Evolutionary conservation across 2,329 filamentous ascomycete genomes (phyloP), one percentile per base, ranked within the genome.

Genomic region (Zymoseptoria tritici): DNA sequence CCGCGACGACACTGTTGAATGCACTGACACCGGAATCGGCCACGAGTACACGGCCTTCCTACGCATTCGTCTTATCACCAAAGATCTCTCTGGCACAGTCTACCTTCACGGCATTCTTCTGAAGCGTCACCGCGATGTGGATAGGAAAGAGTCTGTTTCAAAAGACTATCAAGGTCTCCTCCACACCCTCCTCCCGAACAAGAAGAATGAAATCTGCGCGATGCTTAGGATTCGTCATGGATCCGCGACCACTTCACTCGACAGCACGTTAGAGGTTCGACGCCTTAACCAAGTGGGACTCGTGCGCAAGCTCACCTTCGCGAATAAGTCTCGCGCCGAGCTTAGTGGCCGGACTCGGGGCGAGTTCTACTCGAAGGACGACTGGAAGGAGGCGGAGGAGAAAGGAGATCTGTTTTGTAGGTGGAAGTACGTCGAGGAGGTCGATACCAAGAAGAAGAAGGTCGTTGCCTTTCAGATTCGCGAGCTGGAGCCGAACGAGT

Each of bases 271-370:
- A 9, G 29, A 55, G 2, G 36, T 49, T 3, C 54, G 55, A 19
- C 51, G 71, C 0, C 58, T 80, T 0, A 55, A 64, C 16, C 42
- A 60, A n/a, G 57, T 61, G n/a, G 36, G 57, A 26, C 52, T 57
- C 11, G 29, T 57, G 0, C 59, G 61, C 21, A 49, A 60, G 68
- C 54, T 68, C 20, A 59, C 76, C 0, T 71, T 80, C 1, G 89
- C 85, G 0, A 90, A 88, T 60, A 70, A 76, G 0, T 65, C 71
- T 0, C 84, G 79, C 51, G 80, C 81, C 0, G 58, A 58, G 2
- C 54, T 65, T 51, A 58, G 60, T 52, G 67, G 11, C 52, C 64
- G 42, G 2, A 26, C 31, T 1, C 24, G 9, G 29, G 49, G 26
- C 2, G 29, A 42, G 20, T 24, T 51, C 24, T 57, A 55, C 50